Evolutionary conservation across 1,139 yeast genomes (phyloP), one percentile per base, ranked within the genome.

Genomic region (Debaryomycetaceae sp.): DNA sequence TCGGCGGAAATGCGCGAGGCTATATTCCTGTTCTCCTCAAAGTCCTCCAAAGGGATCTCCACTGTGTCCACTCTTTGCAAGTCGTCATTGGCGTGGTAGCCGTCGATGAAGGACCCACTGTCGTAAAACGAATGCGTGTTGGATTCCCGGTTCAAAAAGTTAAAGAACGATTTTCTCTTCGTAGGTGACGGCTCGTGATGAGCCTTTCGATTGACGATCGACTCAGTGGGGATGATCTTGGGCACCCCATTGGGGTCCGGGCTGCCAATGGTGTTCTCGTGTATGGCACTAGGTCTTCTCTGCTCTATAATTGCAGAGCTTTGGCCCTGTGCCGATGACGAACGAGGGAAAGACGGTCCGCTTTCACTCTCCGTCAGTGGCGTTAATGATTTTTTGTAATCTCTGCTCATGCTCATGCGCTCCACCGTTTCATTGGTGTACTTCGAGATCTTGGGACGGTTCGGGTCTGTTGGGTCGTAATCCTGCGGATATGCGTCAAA

Each of bases 401-500:
- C 37, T 21, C 30, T 26, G 15, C 28, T 25, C 39, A 38, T 39
- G 29, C 53, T 50, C 36, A 55, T 43, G 27, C 52, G 39, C 31
- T 42, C 46, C 5, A 56, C 42, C 9, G 39, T 37, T 14, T 45
- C 49, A 22, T 41, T 42, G 15, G 51, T 39, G 40, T 61, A 62
- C 10, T 50, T 43, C 37, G 61, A 65, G 43, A 58, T 55, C 45
- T 56, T 69, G 40, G 49, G 61, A 41, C 62, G 58, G 40, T 52
- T 53, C 5, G 69, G 72, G 48, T 78, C 85, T 2, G 84, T 75
- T 28, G 86, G 88, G 44, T 79, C 83, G 49, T 79, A 73, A 35
- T 66, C 67, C 14, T 57, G 58, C 5, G 83, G 77, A 49, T 77
- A 74, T 15, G 68, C 71, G 42, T 64, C 73, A 42, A 71, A 73